Evolutionary conservation across 2,329 filamentous ascomycete genomes (phyloP).

Genomic region (Botryotinia narcissicola): DNA sequence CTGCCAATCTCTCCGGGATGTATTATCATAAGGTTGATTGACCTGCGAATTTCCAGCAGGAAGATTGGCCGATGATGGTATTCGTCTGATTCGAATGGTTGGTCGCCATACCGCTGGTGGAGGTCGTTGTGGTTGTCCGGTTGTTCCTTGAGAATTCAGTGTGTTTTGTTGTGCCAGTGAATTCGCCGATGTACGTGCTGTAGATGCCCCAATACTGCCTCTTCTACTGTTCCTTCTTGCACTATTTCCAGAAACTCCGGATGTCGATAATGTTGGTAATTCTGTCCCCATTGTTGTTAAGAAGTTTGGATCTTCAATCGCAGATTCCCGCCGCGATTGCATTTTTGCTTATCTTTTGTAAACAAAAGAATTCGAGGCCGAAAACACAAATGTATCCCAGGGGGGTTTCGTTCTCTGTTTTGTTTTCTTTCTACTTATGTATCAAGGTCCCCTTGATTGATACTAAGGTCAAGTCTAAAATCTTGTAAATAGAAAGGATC

Average conservation of each 20-base stretch:
- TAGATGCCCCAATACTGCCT: slow-evolving; percentile 4
- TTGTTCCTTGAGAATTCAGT: background rate
- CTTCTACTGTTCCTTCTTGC: slow-evolving; percentile 7
- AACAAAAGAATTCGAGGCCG: background rate
- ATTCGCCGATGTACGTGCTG: slow-evolving; percentile 7
- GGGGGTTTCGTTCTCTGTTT: background rate
- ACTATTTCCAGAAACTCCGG: background rate
- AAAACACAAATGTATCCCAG: background rate
- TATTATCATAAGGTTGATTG: slow-evolving; percentile 8
- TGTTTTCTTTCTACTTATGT: background rate
- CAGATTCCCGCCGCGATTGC: slow-evolving; percentile 10
- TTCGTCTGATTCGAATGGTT: slow-evolving; percentile 31
- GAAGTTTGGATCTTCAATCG: slow-evolving; percentile 6
- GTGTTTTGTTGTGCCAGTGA: slow-evolving; percentile 9
- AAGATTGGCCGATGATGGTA: slow-evolving; percentile 18
- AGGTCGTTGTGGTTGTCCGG: background rate
- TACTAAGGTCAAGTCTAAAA: background rate
- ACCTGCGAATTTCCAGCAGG: background rate
- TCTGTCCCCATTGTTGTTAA: slow-evolving; percentile 11
- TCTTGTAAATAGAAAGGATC: background rate
- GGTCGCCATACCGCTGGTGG: slow-evolving; percentile 25
- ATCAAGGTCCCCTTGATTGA: background rate
- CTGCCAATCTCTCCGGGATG: slow-evolving; percentile 2
- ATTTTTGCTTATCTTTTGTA: slow-evolving; percentile 13
- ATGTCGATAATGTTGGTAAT: slow-evolving; percentile 3